Percentiles rank a stretch among this genome's conserved stretches.
These are phyloP conservation scores for Chlorella sp. DNA, from an alignment of 139 green algal genomes.

Conservation along the genomic window DNA sequence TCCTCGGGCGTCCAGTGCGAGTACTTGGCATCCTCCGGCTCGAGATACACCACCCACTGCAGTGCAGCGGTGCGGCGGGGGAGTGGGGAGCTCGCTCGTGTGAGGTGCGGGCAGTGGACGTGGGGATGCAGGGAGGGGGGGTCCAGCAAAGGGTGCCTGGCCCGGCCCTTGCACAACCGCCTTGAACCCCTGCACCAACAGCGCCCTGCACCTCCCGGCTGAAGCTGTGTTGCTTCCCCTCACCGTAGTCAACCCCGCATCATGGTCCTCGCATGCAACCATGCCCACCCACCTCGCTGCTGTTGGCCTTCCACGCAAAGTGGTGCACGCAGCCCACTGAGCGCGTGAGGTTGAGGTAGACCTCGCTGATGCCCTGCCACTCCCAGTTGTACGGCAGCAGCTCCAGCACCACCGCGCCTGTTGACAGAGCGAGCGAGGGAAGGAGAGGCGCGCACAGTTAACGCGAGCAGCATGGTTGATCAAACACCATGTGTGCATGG, in stretches of 20 bases:
- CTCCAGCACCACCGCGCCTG: conserved; percentile 72
- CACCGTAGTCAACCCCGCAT: too few relatives aligned
- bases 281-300: conserved; percentile 11
- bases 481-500: not conserved
- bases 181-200: too few relatives aligned
- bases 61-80: not conserved
- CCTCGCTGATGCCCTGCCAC: conserved; percentile 64
- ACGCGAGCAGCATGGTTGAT: not conserved
- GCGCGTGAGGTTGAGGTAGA: conserved; percentile 82
- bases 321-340: conserved; percentile 67
- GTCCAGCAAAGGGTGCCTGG: not conserved
- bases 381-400: conserved; percentile 91
- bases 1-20: conserved; percentile 70
- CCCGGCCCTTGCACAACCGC: too few relatives aligned
- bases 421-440: not conserved
- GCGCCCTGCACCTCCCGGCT: too few relatives aligned
- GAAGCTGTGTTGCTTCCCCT: too few relatives aligned
- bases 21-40: conserved; percentile 57
- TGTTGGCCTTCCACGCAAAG: conserved; percentile 73
- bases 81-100: not conserved
- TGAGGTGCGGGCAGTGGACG: not conserved
- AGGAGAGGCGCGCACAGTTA: not conserved
- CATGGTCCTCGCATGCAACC: not conserved
- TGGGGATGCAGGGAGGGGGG: not conserved
- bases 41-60: conserved; percentile 45